These are phyloP conservation scores for Singerocomus rubriflavus DNA, from an alignment of 1,284 basidiomycete species.

Conservation along the genomic window DNA sequence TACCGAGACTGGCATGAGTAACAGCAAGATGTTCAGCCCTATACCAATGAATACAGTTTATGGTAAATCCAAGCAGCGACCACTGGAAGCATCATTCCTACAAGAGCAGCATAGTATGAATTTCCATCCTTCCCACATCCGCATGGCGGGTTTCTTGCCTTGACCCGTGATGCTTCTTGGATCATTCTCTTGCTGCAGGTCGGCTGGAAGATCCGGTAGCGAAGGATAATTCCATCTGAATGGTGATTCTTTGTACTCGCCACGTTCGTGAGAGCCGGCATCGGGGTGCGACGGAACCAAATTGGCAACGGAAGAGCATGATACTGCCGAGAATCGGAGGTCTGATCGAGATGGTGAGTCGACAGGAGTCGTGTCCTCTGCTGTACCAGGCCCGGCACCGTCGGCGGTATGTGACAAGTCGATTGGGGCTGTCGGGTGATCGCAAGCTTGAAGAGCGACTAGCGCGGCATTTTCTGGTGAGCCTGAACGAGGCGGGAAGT, in stretches of 20 bases:
- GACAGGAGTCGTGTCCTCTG: conserved; percentile 9
- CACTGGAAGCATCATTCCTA: conserved; percentile 31
- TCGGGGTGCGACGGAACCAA: conserved; percentile 23
- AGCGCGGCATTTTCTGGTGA: conserved; percentile 32
- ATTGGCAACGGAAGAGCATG: conserved; percentile 24
- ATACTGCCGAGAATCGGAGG: conserved; percentile 24
- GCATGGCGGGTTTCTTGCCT: conserved; percentile 10
- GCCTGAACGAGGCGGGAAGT: conserved; percentile 10
- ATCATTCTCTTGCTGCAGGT: conserved; percentile 2
- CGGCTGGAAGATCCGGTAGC: conserved; percentile 19
- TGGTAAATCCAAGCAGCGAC: background rate
- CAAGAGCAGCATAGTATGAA: conserved; percentile 56
- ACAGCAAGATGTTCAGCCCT: conserved; percentile 68
- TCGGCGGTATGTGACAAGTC: background rate
- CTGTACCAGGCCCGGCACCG: background rate
- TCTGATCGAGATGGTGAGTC: conserved; percentile 24
- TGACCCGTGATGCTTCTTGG: background rate
- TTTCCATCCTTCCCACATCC: conserved; percentile 49
- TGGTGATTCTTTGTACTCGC: conserved; percentile 31
- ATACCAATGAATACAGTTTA: background rate
- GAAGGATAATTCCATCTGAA: conserved; percentile 32
- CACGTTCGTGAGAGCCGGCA: background rate
- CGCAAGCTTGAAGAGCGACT: conserved; percentile 29
- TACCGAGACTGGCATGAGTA: conserved; percentile 61
- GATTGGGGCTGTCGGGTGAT: conserved; percentile 6